These are phyloP conservation scores for Tulasnella sp. DNA, from an alignment of 768 basidiomycete species.

Conservation along the genomic window DNA sequence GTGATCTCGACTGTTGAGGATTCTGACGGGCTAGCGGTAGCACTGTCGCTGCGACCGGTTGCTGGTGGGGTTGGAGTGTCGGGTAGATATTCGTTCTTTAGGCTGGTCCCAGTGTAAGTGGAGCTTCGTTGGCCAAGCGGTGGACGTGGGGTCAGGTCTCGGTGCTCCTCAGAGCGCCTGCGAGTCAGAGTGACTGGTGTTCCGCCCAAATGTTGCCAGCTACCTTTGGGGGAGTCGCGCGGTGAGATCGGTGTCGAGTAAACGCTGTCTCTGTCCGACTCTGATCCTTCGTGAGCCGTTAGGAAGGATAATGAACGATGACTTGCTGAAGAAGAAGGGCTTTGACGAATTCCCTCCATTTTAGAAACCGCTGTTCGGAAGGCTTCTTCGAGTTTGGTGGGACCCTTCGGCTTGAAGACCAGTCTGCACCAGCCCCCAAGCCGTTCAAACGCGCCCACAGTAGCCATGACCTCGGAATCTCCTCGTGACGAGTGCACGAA, in stretches of 20 bases:
- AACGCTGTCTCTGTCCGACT: conserved; percentile 7
- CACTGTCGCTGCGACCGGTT: neutral
- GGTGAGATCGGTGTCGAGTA: neutral
- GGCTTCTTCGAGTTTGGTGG: conserved; percentile 59
- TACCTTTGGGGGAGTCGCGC: neutral
- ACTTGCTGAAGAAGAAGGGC: conserved; percentile 19
- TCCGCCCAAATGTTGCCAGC: neutral
- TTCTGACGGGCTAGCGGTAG: neutral
- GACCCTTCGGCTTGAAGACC: conserved; percentile 85
- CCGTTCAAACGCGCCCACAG: conserved; percentile 66
- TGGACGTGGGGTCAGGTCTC: conserved; percentile 42
- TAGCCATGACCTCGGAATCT: conserved; percentile 55
- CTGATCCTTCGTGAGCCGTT: conserved; percentile 10
- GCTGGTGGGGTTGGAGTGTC: neutral
- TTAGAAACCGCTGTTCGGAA: conserved; percentile 61
- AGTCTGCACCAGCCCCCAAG: conserved; percentile 86
- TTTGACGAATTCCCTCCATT: conserved; percentile 16
- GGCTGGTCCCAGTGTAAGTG: conserved; percentile 39
- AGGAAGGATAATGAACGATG: neutral
- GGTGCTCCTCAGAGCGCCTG: conserved; percentile 50
- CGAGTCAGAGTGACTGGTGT: conserved; percentile 31
- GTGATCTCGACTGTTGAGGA: conserved; percentile 35
- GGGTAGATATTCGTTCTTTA: neutral
- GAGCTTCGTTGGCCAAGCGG: conserved; percentile 46
- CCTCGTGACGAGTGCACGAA: conserved; percentile 69